Conservation (phyloP, 2,329 filamentous ascomycete species). For the Penicillium sp. region DNA sequence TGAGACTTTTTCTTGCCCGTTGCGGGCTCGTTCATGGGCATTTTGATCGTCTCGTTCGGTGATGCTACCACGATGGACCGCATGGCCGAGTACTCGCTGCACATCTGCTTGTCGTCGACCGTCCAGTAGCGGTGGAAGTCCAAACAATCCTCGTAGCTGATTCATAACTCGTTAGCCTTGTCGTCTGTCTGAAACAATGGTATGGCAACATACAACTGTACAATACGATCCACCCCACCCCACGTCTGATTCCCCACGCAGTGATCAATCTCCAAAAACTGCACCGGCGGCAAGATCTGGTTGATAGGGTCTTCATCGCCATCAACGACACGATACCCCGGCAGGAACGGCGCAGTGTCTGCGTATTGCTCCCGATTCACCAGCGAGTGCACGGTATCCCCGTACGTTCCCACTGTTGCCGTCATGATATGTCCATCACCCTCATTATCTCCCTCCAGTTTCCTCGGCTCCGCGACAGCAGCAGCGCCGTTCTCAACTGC, state of each 20-base stretch:
- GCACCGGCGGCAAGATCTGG: constrained; percentile 60
- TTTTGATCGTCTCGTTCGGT: constrained; percentile 81
- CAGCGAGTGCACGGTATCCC: constrained; percentile 86
- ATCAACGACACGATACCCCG: constrained; percentile 65
- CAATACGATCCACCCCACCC: constrained; percentile 70
- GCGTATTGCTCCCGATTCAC: constrained; percentile 69
- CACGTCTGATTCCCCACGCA: constrained; percentile 95
- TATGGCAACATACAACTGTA: constrained; percentile 52
- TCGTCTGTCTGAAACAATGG: neutral
- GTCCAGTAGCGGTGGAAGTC: constrained; percentile 95
- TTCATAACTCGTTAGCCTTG: constrained; percentile 1
- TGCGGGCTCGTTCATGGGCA: constrained; percentile 95
- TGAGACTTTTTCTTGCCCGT: constrained; percentile 81
- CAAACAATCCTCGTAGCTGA: constrained; percentile 77
- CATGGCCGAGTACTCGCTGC: constrained; percentile 84
- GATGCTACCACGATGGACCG: constrained; percentile 85
- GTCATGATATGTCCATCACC: constrained; percentile 59
- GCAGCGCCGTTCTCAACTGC: constrained; percentile 70
- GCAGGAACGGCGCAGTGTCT: constrained; percentile 67
- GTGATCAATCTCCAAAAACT: constrained; percentile 79
- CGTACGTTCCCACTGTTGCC: constrained; percentile 80
- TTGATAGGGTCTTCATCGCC: constrained; percentile 47
- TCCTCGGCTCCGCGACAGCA: constrained; percentile 63
- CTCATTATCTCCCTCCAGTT: constrained; percentile 51
- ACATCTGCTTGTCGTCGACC: constrained; percentile 86